Conservation (phyloP, 73 alveolate species). For the Paraurostyla sp. region DNA sequence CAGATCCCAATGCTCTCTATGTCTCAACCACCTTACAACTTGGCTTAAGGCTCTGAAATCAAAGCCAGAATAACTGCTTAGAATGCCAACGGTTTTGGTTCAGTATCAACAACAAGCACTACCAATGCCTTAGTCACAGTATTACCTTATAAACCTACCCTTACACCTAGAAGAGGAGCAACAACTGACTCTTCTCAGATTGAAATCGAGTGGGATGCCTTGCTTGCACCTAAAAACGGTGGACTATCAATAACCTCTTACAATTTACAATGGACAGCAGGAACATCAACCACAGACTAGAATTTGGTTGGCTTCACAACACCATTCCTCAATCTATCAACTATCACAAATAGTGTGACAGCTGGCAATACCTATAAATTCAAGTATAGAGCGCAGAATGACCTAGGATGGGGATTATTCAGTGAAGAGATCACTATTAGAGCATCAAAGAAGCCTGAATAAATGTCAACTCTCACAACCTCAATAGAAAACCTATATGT, state of each 20-base stretch:
- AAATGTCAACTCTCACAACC: conserved; percentile 10
- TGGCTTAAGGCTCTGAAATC: conserved; percentile 34
- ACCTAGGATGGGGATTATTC: conserved; percentile 58
- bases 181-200: conserved; percentile 35
- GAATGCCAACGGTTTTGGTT: conserved; percentile 5
- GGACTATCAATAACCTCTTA: conserved; percentile 38
- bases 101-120: not conserved
- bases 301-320: conserved; percentile 29
- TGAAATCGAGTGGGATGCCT: conserved; percentile 60
- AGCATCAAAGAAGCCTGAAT: conserved; percentile 55
- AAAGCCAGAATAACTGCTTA: conserved; percentile 24
- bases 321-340: not conserved
- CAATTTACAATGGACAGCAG: conserved; percentile 55
- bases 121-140: not conserved
- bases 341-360: not conserved
- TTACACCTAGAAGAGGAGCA: conserved; percentile 65
- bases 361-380: conserved; percentile 48
- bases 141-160: conserved; percentile 57
- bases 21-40: not conserved
- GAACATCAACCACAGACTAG: not conserved
- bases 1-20: conserved; percentile 14
- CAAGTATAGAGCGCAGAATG: conserved; percentile 61
- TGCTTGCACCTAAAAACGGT: conserved; percentile 48
- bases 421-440: conserved; percentile 30
- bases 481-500: conserved; percentile 17